Evolutionary conservation across 768 basidiomycete genomes (phyloP).

Genomic region (Tricholoma matsutake): DNA sequence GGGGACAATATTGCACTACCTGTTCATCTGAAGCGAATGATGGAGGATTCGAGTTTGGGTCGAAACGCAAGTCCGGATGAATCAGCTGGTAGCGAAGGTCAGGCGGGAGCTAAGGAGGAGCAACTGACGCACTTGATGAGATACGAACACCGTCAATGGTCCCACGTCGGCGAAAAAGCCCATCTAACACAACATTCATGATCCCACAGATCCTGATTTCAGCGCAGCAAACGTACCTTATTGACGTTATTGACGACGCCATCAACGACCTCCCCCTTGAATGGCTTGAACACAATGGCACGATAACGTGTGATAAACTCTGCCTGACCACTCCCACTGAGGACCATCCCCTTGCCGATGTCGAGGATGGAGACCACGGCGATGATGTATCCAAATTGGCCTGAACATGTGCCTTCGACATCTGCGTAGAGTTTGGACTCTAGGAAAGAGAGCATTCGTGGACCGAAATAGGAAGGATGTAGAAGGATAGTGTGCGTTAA

Average conservation of each 20-base stretch:
- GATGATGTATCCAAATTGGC: conserved; percentile 93
- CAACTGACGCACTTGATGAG: conserved; percentile 72
- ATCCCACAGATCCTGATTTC: background rate
- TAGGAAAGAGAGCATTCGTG: conserved; percentile 91
- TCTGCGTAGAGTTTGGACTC: conserved; percentile 92
- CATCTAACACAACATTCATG: conserved; percentile 60
- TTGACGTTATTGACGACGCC: conserved; percentile 94
- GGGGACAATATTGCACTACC: conserved; percentile 37
- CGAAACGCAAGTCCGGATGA: conserved; percentile 91
- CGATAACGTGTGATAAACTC: conserved; percentile 94
- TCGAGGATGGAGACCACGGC: conserved; percentile 88
- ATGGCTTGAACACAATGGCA: conserved; percentile 99
- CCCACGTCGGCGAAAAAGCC: conserved; percentile 98
- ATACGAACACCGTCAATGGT: conserved; percentile 91
- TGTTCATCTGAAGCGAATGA: conserved; percentile 91
- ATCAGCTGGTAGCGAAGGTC: conserved; percentile 60
- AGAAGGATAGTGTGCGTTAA: conserved; percentile 96
- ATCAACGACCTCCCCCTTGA: conserved; percentile 98
- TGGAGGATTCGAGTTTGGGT: conserved; percentile 96
- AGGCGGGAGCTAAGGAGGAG: background rate
- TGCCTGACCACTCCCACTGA: conserved; percentile 90
- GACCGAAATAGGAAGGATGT: conserved; percentile 98
- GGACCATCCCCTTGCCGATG: conserved; percentile 89
- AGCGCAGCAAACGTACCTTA: conserved; percentile 56
- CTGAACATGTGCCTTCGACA: conserved; percentile 96